phyloP scores from a whole-genome alignment of 305 asterid genomes.

The Stenogyne calaminthoides region DNA sequence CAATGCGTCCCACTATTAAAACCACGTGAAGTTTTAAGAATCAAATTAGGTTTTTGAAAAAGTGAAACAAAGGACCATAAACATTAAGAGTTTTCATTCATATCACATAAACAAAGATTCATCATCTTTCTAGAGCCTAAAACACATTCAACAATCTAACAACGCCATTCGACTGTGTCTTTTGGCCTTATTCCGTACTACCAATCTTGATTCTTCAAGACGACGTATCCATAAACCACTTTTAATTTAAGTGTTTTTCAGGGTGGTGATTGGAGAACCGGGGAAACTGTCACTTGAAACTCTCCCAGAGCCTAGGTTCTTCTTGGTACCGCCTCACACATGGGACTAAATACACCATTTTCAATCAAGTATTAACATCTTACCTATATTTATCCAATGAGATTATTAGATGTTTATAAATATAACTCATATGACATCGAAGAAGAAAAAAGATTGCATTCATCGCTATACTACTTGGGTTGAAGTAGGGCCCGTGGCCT shows the following conservation, averaged over 20 bases:
- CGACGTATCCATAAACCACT: background rate
- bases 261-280: constrained; percentile 96
- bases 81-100: background rate
- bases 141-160: background rate
- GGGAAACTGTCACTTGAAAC: constrained; percentile 84
- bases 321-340: constrained; percentile 67
- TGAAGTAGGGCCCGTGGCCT: constrained; percentile 52
- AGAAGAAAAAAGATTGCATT: constrained; percentile 86
- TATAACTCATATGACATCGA: constrained; percentile 68
- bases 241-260: constrained; percentile 23
- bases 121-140: background rate
- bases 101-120: background rate
- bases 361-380: constrained; percentile 38
- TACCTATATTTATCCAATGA: constrained; percentile 36
- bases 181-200: too few relatives aligned
- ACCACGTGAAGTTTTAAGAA: background rate
- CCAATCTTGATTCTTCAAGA: background rate
- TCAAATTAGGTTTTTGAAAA: too few relatives aligned
- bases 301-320: constrained; percentile 74
- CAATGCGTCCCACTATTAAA: background rate
- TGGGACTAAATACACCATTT: constrained; percentile 62
- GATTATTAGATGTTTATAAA: constrained; percentile 55
- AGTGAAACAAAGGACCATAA: background rate
- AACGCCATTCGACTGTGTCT: background rate
- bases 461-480: constrained; percentile 83